phyloP scores from a whole-genome alignment of 495 filamentous ascomycete genomes.

The Aspergillus bertholletiae region DNA sequence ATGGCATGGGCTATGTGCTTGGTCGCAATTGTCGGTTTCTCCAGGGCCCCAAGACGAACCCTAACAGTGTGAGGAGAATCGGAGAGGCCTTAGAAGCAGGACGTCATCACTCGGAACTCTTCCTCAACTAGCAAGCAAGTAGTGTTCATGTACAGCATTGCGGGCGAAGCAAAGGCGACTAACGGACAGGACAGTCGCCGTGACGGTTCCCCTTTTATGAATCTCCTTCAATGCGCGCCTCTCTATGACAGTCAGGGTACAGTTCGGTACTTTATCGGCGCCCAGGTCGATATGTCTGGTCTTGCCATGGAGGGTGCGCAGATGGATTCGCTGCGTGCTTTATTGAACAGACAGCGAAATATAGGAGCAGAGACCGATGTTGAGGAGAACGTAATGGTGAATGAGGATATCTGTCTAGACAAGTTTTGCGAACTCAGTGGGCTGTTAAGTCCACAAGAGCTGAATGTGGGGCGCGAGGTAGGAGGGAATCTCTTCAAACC shows the following conservation, averaged over 20 bases:
- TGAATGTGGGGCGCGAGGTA: slow-evolving; percentile 41
- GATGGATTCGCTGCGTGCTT: slow-evolving; percentile 52
- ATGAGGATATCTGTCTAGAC: slow-evolving; percentile 17
- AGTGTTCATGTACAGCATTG: not conserved
- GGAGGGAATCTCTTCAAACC: slow-evolving; percentile 35
- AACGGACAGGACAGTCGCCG: slow-evolving; percentile 39
- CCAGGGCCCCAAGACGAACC: slow-evolving; percentile 54
- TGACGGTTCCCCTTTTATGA: slow-evolving; percentile 64
- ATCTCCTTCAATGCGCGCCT: slow-evolving; percentile 60
- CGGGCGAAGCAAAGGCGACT: not conserved
- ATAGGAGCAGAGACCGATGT: not conserved
- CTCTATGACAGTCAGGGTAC: slow-evolving; percentile 58
- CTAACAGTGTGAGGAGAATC: slow-evolving; percentile 50
- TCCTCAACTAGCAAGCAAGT: slow-evolving; percentile 63
- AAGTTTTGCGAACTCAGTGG: slow-evolving; percentile 55
- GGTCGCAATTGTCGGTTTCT: slow-evolving; percentile 63
- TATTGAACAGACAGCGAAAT: slow-evolving; percentile 25
- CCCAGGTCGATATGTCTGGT: slow-evolving; percentile 56
- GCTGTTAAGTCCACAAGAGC: slow-evolving; percentile 54
- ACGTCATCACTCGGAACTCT: slow-evolving; percentile 61
- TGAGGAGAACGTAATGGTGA: not conserved
- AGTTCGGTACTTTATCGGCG: slow-evolving; percentile 59
- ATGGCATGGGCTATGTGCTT: slow-evolving; percentile 54
- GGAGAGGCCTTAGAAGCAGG: slow-evolving; percentile 51
- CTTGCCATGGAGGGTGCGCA: slow-evolving; percentile 54